Evolutionary conservation across 768 basidiomycete species (phyloP).

Genomic region (Lactarius evosmus): DNA sequence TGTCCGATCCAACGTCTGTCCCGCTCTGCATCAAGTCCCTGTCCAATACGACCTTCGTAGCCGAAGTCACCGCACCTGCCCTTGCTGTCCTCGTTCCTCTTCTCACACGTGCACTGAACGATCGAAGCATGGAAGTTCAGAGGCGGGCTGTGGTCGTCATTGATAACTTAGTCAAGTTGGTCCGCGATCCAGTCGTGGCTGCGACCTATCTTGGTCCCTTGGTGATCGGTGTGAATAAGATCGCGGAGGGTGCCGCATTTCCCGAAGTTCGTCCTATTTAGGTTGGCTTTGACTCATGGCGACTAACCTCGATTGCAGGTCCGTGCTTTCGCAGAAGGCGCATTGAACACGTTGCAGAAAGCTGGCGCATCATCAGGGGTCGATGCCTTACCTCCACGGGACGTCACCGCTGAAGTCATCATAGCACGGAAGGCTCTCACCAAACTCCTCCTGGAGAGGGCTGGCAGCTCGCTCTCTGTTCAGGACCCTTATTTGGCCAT

Average conservation of each 20-base stretch:
- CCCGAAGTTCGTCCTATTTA: constrained; percentile 63
- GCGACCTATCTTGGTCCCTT: constrained; percentile 84
- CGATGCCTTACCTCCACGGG: constrained; percentile 65
- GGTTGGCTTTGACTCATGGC: constrained; percentile 10
- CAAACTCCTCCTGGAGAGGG: constrained; percentile 53
- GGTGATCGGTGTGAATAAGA: constrained; percentile 87
- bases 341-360: constrained; percentile 73
- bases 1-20: constrained; percentile 86
- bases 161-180: constrained; percentile 96
- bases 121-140: constrained; percentile 94
- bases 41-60: constrained; percentile 93
- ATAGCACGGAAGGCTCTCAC: constrained; percentile 55
- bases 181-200: constrained; percentile 85
- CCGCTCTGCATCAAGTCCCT: constrained; percentile 92
- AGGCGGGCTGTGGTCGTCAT: constrained; percentile 91
- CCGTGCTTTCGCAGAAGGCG: constrained; percentile 86
- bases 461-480: constrained; percentile 47
- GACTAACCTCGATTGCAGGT: constrained; percentile 46
- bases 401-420: constrained; percentile 60
- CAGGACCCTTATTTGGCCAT: constrained; percentile 53
- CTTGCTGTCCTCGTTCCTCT: constrained; percentile 94
- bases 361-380: constrained; percentile 79
- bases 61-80: constrained; percentile 95
- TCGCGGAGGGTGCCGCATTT: constrained; percentile 88
- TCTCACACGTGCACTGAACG: constrained; percentile 85